Percentiles rank a stretch among this genome's conserved stretches.
Evolutionary conservation across 352 stramenopile genomes (phyloP).

Genomic region (Pythium aristosporum): DNA sequence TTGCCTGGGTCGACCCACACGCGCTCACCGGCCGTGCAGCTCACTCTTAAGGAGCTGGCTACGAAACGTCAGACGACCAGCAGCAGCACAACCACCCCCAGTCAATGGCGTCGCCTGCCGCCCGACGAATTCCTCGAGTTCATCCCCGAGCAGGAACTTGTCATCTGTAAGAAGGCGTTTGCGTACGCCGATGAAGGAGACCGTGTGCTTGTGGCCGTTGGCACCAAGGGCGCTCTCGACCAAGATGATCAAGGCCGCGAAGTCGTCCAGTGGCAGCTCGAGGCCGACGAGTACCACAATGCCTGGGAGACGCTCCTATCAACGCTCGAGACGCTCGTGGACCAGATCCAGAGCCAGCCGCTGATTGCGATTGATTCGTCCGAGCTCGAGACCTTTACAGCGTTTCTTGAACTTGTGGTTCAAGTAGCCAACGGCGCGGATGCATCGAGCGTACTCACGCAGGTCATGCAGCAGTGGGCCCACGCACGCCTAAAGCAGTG

Average conservation of each 20-base stretch:
- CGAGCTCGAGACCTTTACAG: conserved; percentile 46
- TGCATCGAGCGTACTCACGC: conserved; percentile 14
- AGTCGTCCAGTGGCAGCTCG: conserved; percentile 49
- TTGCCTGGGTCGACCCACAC: background rate
- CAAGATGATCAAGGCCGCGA: conserved; percentile 29
- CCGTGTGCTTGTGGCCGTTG: conserved; percentile 40
- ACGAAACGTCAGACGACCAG: conserved; percentile 25
- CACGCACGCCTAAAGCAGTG: conserved; percentile 54
- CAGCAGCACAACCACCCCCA: background rate
- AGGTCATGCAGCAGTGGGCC: conserved; percentile 38
- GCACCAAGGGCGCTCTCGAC: conserved; percentile 35
- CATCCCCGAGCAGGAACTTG: conserved; percentile 23
- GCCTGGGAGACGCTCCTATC: conserved; percentile 57
- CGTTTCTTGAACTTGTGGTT: conserved; percentile 58
- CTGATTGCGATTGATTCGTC: conserved; percentile 31
- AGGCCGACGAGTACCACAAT: conserved; percentile 25
- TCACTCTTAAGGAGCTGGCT: conserved; percentile 52
- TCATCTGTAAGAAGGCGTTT: conserved; percentile 53
- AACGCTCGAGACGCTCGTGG: conserved; percentile 39
- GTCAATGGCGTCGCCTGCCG: conserved; percentile 30
- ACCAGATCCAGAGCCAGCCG: conserved; percentile 36
- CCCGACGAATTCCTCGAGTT: conserved; percentile 46
- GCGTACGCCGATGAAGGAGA: conserved; percentile 42
- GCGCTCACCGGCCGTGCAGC: conserved; percentile 28
- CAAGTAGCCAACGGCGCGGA: conserved; percentile 32